Evolutionary conservation across 176 grass and related monocot species (phyloP), one percentile per base, ranked within the genome.

Genomic region (Cenchrus purpureus): DNA sequence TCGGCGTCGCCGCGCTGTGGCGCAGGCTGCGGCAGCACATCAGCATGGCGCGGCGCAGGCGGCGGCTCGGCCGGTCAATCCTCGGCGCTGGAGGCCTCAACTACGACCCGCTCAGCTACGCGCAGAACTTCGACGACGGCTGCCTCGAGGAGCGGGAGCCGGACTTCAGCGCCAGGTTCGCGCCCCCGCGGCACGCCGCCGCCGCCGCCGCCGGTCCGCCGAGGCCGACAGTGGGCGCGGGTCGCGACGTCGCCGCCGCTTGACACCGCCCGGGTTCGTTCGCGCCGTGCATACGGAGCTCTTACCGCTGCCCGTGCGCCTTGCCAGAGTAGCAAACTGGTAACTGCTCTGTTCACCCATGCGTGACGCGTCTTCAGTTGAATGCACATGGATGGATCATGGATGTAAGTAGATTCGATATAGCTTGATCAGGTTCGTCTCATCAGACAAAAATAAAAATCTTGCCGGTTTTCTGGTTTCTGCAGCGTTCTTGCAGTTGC

Each of bases 101-200:
- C 88, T 95, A 95, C 80, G 93, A 95, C 86, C 87, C 90, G 61
- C 87, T 92, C 65, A 95, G 93, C 87, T 95, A 95, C 80, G 85
- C 93, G 66, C 87, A 92, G 78, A 95, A 95, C 87, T 95, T 95
- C 78, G 90, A 95, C 32, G 77, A 88, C 57, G 66, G 79, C 63
- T 10, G 56, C 69, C 42, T 71, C 16, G 89, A 91, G n/a, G 84
- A 73, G 59, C 25, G 10, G 31, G 82, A 91, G 81, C 85, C 85
- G 17, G 84, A 72, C 57, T 90, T 95, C 93, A 85, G 79, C 28
- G 55, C 81, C 78, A 86, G 93, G 82, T 95, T 92, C 74, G 93
- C 82, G 68, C 90, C 84, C 46, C 73, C 87, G 50, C 87, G 85
- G 2, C 84, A 71, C 28, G 64, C 76, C 64, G 25, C 60, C 37